These are phyloP conservation scores for Pezicula carpinea DNA, from an alignment of 2,329 filamentous ascomycete species.

Conservation along the genomic window DNA sequence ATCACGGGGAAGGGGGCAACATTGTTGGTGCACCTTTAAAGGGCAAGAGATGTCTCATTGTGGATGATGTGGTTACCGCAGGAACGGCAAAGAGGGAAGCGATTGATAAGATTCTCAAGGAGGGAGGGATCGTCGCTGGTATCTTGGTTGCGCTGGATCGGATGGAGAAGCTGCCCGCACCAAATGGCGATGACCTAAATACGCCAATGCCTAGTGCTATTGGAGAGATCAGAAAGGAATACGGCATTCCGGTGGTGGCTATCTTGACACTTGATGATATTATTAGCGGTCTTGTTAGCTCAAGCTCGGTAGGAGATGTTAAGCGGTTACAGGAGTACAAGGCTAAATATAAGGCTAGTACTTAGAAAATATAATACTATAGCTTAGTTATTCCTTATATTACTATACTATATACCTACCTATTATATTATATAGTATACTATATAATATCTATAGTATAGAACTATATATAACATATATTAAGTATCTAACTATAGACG, in stretches of 20 bases:
- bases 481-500: too few relatives aligned
- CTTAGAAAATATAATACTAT: conserved; percentile 30
- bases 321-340: conserved; percentile 71
- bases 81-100: conserved; percentile 93
- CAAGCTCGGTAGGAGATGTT: conserved; percentile 59
- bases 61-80: conserved; percentile 95
- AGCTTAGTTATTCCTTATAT: too few relatives aligned
- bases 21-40: conserved; percentile 85
- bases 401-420: too few relatives aligned
- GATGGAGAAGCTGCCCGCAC: conserved; percentile 70
- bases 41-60: conserved; percentile 81
- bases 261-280: conserved; percentile 85
- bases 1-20: conserved; percentile 89
- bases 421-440: too few relatives aligned
- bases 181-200: conserved; percentile 41
- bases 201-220: conserved; percentile 74
- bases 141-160: conserved; percentile 87
- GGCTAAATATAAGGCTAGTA: conserved; percentile 55
- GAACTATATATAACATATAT: too few relatives aligned
- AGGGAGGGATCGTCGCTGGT: conserved; percentile 80
- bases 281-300: conserved; percentile 60
- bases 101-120: conserved; percentile 79
- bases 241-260: conserved; percentile 74
- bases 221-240: conserved; percentile 78
- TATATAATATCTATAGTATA: too few relatives aligned